Evolutionary conservation across 805 yeast genomes (phyloP).

Genomic region (Candida dajiaensis): DNA sequence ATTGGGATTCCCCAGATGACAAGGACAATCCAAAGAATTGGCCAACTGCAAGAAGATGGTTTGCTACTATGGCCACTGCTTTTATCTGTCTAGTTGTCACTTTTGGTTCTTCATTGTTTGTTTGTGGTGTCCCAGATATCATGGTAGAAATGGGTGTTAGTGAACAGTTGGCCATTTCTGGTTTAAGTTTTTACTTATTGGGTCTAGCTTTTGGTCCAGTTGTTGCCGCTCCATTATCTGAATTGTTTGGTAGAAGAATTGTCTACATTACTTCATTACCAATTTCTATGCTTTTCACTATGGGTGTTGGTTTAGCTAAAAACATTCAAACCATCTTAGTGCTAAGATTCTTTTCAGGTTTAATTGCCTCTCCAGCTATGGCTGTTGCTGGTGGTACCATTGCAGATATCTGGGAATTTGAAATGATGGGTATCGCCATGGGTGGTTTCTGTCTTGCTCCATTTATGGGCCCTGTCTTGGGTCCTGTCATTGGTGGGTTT

Average conservation of each 20-base stretch:
- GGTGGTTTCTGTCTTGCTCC: slow-evolving; percentile 75
- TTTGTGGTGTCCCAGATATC: slow-evolving; percentile 57
- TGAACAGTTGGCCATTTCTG: slow-evolving; percentile 57
- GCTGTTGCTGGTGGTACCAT: slow-evolving; percentile 84
- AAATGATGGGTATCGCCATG: slow-evolving; percentile 67
- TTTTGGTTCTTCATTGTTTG: slow-evolving; percentile 69
- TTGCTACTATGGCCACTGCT: slow-evolving; percentile 59
- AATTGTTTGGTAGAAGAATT: slow-evolving; percentile 60
- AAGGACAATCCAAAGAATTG: slow-evolving; percentile 64
- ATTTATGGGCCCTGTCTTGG: slow-evolving; percentile 73
- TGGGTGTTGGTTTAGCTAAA: slow-evolving; percentile 65
- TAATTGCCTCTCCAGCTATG: slow-evolving; percentile 75
- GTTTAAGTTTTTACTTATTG: slow-evolving; percentile 61
- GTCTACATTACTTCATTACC: slow-evolving; percentile 58
- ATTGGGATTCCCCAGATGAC: slow-evolving; percentile 62
- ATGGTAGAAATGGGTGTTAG: slow-evolving; percentile 42
- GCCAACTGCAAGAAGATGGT: slow-evolving; percentile 61
- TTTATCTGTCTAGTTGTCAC: slow-evolving; percentile 61
- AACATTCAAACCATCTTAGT: slow-evolving; percentile 60
- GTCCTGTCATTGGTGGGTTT: slow-evolving; percentile 72
- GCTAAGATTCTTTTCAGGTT: slow-evolving; percentile 68
- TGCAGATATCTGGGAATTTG: slow-evolving; percentile 66
- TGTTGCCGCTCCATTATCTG: slow-evolving; percentile 67
- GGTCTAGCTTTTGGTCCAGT: slow-evolving; percentile 73
- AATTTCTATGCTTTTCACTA: slow-evolving; percentile 59